These are phyloP conservation scores for Rosa chinensis DNA, from an alignment of 306 rosid species.

Conservation along the genomic window DNA sequence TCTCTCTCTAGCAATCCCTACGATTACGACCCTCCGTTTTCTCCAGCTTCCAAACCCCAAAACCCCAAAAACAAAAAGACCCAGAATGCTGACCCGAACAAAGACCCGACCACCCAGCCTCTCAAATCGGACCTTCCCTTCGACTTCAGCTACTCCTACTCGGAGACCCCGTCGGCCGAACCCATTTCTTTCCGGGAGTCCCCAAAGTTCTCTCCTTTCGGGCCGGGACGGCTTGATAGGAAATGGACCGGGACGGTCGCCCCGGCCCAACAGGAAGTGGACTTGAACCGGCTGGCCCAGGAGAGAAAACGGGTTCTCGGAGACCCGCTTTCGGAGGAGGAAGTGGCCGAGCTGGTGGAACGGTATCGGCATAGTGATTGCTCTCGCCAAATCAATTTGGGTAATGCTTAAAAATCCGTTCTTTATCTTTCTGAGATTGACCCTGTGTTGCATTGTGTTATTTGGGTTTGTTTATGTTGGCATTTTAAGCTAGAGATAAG, in stretches of 20 bases:
- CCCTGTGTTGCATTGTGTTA: not conserved
- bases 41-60: constrained; percentile 40
- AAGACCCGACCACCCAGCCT: constrained; percentile 39
- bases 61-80: constrained; percentile 29
- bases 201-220: constrained; percentile 84
- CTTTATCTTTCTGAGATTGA: not conserved
- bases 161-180: constrained; percentile 50
- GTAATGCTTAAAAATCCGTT: constrained; percentile 24
- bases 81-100: constrained; percentile 15
- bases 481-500: not conserved
- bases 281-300: constrained; percentile 34
- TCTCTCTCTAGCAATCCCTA: constrained; percentile 22
- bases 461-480: not conserved
- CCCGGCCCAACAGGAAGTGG: constrained; percentile 40
- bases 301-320: constrained; percentile 66
- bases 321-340: constrained; percentile 69
- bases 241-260: constrained; percentile 77
- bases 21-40: constrained; percentile 73
- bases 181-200: constrained; percentile 89
- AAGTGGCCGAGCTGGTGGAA: constrained; percentile 72
- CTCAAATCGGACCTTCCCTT: constrained; percentile 71
- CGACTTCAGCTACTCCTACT: constrained; percentile 77
- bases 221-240: constrained; percentile 79
- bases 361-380: constrained; percentile 82
- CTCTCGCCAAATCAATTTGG: constrained; percentile 74